Conservation (phyloP, 768 basidiomycete genomes). For the Boletus reticulatus region DNA sequence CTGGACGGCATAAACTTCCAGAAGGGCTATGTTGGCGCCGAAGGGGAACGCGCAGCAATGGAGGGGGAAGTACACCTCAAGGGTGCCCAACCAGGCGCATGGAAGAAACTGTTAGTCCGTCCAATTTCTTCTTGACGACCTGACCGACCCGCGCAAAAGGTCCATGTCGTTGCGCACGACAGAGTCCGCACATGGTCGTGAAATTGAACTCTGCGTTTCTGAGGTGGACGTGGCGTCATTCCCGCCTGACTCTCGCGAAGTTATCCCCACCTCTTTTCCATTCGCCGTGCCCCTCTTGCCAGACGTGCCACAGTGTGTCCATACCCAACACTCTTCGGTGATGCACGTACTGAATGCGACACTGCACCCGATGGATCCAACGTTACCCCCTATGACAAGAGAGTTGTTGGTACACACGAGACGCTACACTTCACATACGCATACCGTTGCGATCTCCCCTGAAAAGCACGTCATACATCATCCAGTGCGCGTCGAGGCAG, state of each 20-base stretch:
- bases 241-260: constrained; percentile 32
- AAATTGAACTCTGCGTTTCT: constrained; percentile 63
- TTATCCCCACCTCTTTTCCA: constrained; percentile 63
- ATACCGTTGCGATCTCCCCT: constrained; percentile 55
- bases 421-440: constrained; percentile 67
- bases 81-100: constrained; percentile 53
- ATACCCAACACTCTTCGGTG: constrained; percentile 71
- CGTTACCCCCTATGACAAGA: constrained; percentile 44
- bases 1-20: constrained; percentile 75
- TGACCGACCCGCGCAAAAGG: constrained; percentile 36
- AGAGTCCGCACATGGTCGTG: constrained; percentile 58
- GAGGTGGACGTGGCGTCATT: constrained; percentile 56
- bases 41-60: constrained; percentile 77
- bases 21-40: constrained; percentile 81
- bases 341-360: constrained; percentile 68
- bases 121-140: constrained; percentile 9
- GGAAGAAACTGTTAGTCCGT: constrained; percentile 67
- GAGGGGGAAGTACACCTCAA: constrained; percentile 90
- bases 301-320: constrained; percentile 82
- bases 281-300: constrained; percentile 77
- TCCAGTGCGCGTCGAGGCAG: constrained; percentile 66
- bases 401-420: constrained; percentile 67
- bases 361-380: constrained; percentile 49
- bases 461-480: constrained; percentile 54
- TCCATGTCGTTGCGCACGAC: constrained; percentile 64